Percentiles rank a stretch among this genome's conserved stretches.
These are phyloP conservation scores for Ganoderma resinaceum DNA, from an alignment of 1,284 basidiomycete genomes.

Conservation along the genomic window DNA sequence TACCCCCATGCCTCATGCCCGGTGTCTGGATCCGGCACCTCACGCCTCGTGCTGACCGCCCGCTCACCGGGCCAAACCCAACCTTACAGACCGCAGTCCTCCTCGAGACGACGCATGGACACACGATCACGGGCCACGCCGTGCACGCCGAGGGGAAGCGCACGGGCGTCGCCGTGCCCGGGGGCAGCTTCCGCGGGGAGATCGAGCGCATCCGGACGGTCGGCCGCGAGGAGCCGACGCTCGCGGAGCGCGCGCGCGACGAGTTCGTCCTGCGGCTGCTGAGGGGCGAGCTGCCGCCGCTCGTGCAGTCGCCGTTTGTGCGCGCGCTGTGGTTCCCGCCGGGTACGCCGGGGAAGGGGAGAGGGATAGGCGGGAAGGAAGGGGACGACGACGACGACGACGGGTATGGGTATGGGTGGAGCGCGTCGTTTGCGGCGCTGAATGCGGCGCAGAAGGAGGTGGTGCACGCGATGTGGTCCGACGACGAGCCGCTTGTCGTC, in stretches of 20 bases:
- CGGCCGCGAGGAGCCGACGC: conserved; percentile 27
- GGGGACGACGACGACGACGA: not conserved
- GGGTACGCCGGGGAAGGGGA: not conserved
- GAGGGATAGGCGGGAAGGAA: not conserved
- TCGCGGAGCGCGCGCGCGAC: conserved; percentile 24
- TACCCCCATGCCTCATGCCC: not conserved
- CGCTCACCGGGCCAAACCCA: not conserved
- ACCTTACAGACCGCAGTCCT: conserved; percentile 3
- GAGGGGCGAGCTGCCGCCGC: not conserved
- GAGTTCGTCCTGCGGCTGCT: conserved; percentile 23
- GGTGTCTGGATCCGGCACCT: not conserved
- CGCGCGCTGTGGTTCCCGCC: conserved; percentile 11
- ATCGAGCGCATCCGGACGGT: conserved; percentile 27
- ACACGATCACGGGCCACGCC: conserved; percentile 12
- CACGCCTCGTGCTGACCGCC: not conserved
- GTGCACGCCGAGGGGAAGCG: conserved; percentile 18
- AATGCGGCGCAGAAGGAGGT: conserved; percentile 32
- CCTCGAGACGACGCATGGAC: not conserved
- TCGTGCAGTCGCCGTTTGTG: conserved; percentile 5
- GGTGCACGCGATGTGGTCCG: conserved; percentile 19
- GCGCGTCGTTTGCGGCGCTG: conserved; percentile 13
- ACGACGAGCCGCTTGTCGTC: conserved; percentile 18
- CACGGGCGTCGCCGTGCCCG: conserved; percentile 13
- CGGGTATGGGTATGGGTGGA: not conserved
- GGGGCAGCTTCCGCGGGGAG: conserved; percentile 11